Conservation (phyloP, 2,329 filamentous ascomycete species). For the Zalaria obscura region DNA sequence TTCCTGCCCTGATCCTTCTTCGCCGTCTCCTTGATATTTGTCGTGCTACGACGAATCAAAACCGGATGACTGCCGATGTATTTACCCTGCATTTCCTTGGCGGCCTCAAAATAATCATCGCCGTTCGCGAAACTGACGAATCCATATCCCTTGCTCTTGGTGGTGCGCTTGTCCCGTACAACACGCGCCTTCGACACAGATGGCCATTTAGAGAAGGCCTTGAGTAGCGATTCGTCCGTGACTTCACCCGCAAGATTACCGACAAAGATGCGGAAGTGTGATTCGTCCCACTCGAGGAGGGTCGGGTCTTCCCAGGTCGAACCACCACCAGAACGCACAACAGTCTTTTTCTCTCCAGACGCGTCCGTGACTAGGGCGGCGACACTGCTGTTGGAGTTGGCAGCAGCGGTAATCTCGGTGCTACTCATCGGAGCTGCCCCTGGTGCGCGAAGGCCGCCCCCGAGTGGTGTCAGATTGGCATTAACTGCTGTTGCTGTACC, state of each 20-base stretch:
- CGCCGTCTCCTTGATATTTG: constrained; percentile 71
- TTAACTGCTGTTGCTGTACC: constrained; percentile 21
- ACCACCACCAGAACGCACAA: constrained; percentile 75
- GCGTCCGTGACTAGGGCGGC: constrained; percentile 13
- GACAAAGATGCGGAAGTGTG: constrained; percentile 87
- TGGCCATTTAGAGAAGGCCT: constrained; percentile 79
- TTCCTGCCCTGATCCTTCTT: constrained; percentile 29
- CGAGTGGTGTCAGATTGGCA: constrained; percentile 11
- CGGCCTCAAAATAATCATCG: constrained; percentile 91
- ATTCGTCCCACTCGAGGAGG: constrained; percentile 89
- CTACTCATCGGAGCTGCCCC: background rate
- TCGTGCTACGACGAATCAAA: constrained; percentile 67
- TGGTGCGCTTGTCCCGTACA: constrained; percentile 86
- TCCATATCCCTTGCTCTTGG: constrained; percentile 90
- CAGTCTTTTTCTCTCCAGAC: constrained; percentile 64
- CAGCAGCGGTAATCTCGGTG: background rate
- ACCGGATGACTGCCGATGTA: constrained; percentile 95
- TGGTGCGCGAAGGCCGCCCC: background rate
- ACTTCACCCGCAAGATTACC: constrained; percentile 95
- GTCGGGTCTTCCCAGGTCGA: constrained; percentile 83
- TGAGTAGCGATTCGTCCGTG: constrained; percentile 86
- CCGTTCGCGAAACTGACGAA: constrained; percentile 93
- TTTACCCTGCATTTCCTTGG: constrained; percentile 97
- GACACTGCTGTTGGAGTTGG: constrained; percentile 10
- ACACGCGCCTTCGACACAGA: constrained; percentile 89